phyloP scores from a whole-genome alignment of 805 yeast species.

The Metschnikowia amazonensis region DNA sequence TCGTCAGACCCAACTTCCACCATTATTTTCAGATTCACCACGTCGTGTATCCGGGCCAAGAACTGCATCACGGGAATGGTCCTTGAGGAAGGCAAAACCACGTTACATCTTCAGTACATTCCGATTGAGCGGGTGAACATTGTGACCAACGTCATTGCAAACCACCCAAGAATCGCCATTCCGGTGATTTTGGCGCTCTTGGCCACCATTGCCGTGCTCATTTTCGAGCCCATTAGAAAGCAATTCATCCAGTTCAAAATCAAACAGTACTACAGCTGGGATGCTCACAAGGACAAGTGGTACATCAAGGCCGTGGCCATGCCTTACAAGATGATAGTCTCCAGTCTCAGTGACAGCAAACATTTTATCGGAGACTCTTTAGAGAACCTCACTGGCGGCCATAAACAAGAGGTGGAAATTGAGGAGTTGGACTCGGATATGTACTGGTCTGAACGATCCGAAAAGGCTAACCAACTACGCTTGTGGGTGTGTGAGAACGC shows the following conservation, averaged over 20 bases:
- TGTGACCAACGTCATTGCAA: constrained; percentile 54
- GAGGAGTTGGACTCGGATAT: constrained; percentile 23
- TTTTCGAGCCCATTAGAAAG: constrained; percentile 91
- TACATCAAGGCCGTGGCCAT: constrained; percentile 24
- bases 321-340: constrained; percentile 25
- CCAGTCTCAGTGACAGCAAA: constrained; percentile 31
- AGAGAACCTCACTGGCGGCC: constrained; percentile 12
- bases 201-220: constrained; percentile 76
- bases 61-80: constrained; percentile 84
- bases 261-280: constrained; percentile 52
- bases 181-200: constrained; percentile 76
- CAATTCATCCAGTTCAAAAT: constrained; percentile 73
- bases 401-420: constrained; percentile 14
- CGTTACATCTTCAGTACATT: constrained; percentile 69
- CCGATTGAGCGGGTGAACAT: constrained; percentile 51
- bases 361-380: constrained; percentile 34
- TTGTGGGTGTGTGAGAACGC: constrained; percentile 84
- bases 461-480: constrained; percentile 62
- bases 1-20: constrained; percentile 45
- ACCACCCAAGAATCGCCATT: constrained; percentile 78
- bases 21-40: constrained; percentile 51
- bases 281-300: constrained; percentile 39
- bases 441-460: constrained; percentile 70
- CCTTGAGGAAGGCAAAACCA: constrained; percentile 51
- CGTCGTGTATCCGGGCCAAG: constrained; percentile 80